Base-by-base conservation (phyloP, 768 basidiomycete species). In the Russula earlei region DNA sequence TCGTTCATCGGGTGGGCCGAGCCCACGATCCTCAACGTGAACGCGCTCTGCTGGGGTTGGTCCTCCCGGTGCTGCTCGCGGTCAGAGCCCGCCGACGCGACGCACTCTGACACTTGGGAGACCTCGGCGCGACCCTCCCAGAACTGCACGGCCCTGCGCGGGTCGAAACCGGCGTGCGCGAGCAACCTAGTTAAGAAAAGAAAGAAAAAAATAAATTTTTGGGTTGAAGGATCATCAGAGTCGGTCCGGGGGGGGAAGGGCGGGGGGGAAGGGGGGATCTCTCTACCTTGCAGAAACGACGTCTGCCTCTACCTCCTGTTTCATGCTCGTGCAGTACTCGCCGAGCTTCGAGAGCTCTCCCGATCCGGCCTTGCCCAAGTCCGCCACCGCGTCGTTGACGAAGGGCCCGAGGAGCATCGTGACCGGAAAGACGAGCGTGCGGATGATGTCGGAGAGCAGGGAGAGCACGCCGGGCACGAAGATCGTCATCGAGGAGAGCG, bases 401-500 rank as follows among this genome's bases (percentile, higher is more conserved):
- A 97, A 96, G 1, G 95, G 95, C 0, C 95, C 94, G 54, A 97
- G 83, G 9, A 93, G 65, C 85, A 89, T 91, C 4, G 91, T 96
- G 47, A 93, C 65, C 0, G 93, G 93, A 69, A 93, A 97, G 14
- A 93, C 70, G 31, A 92, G 66, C 2, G 91, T 83, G 40, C 93
- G 77, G 22, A 86, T 65, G 20, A 92, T 64, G 67, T 97, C 93
- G 19, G 87, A 75, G 14, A 80, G 61, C 60, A 97, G 83, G 1
- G 88, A 87, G 42, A 91, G 69, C 14, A 88, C 73, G 27, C 84
- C 85, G 0, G 93, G 93, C 37, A 91, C 75, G 43, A 95, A 79
- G 61, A 97, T 82, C 5, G 85, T 85, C 20, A 79, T 80, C 14
- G 87, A 87, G 0, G 91, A 91, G n/a, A 96, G 71, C 3, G 91